Percentiles rank a stretch among this genome's conserved stretches.
These are phyloP conservation scores for Neopestalotiopsis clavispora DNA, from an alignment of 2,329 filamentous ascomycete species.

Conservation along the genomic window DNA sequence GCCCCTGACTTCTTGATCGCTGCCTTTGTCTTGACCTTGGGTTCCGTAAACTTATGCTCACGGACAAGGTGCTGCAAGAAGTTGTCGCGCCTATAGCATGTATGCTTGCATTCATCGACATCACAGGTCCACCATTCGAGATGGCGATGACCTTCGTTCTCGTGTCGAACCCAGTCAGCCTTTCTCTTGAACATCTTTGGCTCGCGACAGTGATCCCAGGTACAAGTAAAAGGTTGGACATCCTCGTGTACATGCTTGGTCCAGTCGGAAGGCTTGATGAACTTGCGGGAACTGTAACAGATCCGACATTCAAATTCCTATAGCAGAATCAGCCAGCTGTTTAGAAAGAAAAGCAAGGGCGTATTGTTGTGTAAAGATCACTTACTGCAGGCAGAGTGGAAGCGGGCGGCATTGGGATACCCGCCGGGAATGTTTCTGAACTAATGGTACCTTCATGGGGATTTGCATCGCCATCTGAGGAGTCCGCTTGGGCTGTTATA, in stretches of 20 bases:
- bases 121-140: slow-evolving; percentile 91
- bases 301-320: slow-evolving; percentile 84
- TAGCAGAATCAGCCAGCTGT: not conserved
- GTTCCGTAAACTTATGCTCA: slow-evolving; percentile 86
- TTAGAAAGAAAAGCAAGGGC: not conserved
- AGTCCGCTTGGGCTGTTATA: slow-evolving; percentile 55
- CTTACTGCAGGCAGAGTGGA: slow-evolving; percentile 69
- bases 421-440: slow-evolving; percentile 76
- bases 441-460: slow-evolving; percentile 71
- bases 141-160: slow-evolving; percentile 89
- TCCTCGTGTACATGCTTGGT: slow-evolving; percentile 96
- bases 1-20: slow-evolving; percentile 64
- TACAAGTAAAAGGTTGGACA: slow-evolving; percentile 91
- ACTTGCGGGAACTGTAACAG: slow-evolving; percentile 84
- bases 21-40: slow-evolving; percentile 77
- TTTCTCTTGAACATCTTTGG: slow-evolving; percentile 94
- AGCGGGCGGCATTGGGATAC: slow-evolving; percentile 83
- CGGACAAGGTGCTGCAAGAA: slow-evolving; percentile 91
- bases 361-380: not conserved
- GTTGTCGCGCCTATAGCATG: slow-evolving; percentile 87
- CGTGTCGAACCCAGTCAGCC: slow-evolving; percentile 93
- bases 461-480: slow-evolving; percentile 70
- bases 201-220: slow-evolving; percentile 81
- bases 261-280: slow-evolving; percentile 93
- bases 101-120: slow-evolving; percentile 79